These are phyloP conservation scores for Dactylorhiza incarnata DNA, from an alignment of 106 monocot genomes.

Conservation along the genomic window DNA sequence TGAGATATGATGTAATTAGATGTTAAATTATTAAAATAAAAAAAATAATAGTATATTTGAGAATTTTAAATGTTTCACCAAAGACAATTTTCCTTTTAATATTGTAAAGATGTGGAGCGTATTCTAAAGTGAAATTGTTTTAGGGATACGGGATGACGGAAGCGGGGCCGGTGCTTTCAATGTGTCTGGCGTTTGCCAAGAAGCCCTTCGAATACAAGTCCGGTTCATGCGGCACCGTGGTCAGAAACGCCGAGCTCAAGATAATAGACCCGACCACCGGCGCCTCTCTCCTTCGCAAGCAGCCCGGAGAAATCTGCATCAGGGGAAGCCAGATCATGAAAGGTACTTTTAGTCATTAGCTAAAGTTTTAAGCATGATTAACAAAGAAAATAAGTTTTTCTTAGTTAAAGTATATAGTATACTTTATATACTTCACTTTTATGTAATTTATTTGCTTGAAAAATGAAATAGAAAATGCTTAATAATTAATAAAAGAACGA, in stretches of 20 bases:
- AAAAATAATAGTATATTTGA: too few relatives aligned
- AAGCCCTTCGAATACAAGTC: slow-evolving; percentile 37
- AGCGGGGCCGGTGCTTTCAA: slow-evolving; percentile 58
- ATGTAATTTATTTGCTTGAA: too few relatives aligned
- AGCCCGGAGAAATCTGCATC: slow-evolving; percentile 55
- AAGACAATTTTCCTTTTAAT: too few relatives aligned
- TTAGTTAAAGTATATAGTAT: not conserved
- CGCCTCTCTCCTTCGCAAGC: slow-evolving; percentile 21
- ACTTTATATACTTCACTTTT: too few relatives aligned
- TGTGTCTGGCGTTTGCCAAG: slow-evolving; percentile 58
- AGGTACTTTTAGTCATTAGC: slow-evolving; percentile 19
- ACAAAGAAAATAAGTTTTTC: too few relatives aligned
- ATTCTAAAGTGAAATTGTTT: not conserved
- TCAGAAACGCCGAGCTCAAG: slow-evolving; percentile 60
- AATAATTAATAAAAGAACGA: too few relatives aligned
- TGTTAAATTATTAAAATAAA: too few relatives aligned
- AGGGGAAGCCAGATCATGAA: slow-evolving; percentile 47
- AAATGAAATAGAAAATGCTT: too few relatives aligned
- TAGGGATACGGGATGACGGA: slow-evolving; percentile 66
- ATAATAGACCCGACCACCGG: slow-evolving; percentile 45
- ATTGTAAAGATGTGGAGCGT: too few relatives aligned
- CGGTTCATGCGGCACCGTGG: slow-evolving; percentile 53
- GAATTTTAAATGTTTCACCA: too few relatives aligned
- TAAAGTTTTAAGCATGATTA: too few relatives aligned
- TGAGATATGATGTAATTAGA: too few relatives aligned